Evolutionary conservation across 2,329 filamentous ascomycete genomes (phyloP).

Genomic region (Conoideocrella luteorostrata): DNA sequence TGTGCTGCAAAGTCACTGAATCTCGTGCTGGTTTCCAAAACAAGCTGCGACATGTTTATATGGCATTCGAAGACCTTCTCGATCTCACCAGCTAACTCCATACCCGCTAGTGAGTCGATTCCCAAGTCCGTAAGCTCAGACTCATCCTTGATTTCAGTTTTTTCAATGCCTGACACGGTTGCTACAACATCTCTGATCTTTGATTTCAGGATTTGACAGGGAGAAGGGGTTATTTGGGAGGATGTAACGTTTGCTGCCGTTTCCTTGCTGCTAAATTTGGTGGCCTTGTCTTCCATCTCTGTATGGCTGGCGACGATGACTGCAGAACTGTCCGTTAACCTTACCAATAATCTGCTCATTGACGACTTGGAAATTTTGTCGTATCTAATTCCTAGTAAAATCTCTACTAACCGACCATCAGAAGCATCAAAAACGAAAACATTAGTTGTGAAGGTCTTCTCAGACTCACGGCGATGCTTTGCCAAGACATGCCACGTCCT

Average conservation of each 20-base stretch:
- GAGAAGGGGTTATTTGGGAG: neutral
- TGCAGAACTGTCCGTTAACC: no score
- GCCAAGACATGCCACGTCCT: no score
- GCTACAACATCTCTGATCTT: neutral
- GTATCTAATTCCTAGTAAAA: constrained; percentile 2
- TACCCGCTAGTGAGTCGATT: constrained; percentile 6
- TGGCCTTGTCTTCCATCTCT: no score
- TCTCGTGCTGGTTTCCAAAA: no score
- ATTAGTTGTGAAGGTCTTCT: neutral
- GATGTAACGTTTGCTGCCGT: no score
- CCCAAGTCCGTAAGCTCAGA: constrained; percentile 4
- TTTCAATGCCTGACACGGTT: constrained; percentile 1
- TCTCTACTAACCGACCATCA: neutral
- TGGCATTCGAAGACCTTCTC: no score
- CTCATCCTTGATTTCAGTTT: constrained; percentile 3
- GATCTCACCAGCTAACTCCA: constrained; percentile 10
- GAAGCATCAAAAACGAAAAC: constrained; percentile 3
- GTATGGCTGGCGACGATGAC: no score
- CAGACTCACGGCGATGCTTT: no score
- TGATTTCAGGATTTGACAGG: no score
- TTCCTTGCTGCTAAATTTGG: no score
- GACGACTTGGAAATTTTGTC: neutral
- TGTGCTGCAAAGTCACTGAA: no score
- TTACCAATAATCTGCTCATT: neutral
- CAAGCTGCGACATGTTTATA: no score